Percentiles rank a stretch among this genome's conserved stretches.
phyloP scores from a whole-genome alignment of 768 basidiomycete species.

The Gyrodon lividus region DNA sequence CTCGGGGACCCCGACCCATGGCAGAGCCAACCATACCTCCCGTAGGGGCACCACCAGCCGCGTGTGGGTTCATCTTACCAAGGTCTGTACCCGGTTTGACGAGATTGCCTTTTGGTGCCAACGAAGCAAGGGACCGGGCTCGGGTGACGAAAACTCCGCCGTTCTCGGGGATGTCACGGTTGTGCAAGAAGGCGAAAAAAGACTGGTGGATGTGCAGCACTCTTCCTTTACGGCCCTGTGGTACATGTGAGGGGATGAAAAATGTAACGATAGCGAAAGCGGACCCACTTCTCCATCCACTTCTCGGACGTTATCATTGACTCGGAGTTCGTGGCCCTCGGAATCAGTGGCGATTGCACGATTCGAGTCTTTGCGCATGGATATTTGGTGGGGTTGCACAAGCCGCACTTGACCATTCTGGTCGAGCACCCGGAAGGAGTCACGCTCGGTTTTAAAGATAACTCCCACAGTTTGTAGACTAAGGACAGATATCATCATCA shows the following conservation, averaged over 20 bases:
- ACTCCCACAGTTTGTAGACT: constrained; percentile 94
- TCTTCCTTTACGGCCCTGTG: constrained; percentile 78
- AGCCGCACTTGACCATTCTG: constrained; percentile 88
- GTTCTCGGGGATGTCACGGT: constrained; percentile 86
- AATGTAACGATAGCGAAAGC: not conserved
- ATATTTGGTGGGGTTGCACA: constrained; percentile 92
- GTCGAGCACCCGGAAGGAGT: constrained; percentile 93
- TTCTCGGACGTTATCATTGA: constrained; percentile 93
- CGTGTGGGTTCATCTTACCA: constrained; percentile 88
- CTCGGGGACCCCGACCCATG: constrained; percentile 78
- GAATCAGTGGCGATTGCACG: constrained; percentile 87
- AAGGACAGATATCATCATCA: constrained; percentile 8
- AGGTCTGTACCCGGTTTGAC: constrained; percentile 70
- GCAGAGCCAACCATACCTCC: constrained; percentile 84
- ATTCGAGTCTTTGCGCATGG: constrained; percentile 80
- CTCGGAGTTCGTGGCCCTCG: constrained; percentile 81
- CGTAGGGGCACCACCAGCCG: constrained; percentile 48
- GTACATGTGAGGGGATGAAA: constrained; percentile 1
- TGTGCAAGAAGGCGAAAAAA: constrained; percentile 91
- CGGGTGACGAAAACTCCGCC: constrained; percentile 94
- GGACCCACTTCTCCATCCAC: constrained; percentile 75
- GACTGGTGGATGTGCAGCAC: constrained; percentile 95
- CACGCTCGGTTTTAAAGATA: constrained; percentile 95
- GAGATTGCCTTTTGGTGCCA: constrained; percentile 82
- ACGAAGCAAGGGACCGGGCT: constrained; percentile 74